Percentiles rank a stretch among this genome's conserved stretches.
Evolutionary conservation across 1,284 basidiomycete species (phyloP).

Genomic region (Phlebopus sp.): DNA sequence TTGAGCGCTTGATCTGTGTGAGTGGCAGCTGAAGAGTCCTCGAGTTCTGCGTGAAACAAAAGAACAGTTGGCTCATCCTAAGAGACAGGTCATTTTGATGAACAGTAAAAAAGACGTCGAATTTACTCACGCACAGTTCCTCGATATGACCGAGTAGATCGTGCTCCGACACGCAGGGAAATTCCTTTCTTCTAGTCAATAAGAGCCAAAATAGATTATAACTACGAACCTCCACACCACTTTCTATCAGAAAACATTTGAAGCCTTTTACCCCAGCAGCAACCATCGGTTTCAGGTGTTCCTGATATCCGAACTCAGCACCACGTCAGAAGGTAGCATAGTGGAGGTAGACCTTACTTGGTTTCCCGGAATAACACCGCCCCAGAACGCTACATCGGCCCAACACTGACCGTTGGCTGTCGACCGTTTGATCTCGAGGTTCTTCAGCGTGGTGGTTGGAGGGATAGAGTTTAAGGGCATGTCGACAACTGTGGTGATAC

Average conservation of each 20-base stretch:
- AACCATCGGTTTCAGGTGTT: constrained; percentile 67
- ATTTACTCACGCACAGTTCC: constrained; percentile 57
- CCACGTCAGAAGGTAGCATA: not conserved
- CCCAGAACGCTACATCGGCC: constrained; percentile 93
- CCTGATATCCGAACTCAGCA: constrained; percentile 36
- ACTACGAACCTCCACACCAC: constrained; percentile 77
- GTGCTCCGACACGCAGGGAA: constrained; percentile 76
- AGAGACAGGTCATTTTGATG: constrained; percentile 9
- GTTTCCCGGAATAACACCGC: constrained; percentile 89
- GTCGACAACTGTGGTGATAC: constrained; percentile 89
- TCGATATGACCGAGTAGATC: constrained; percentile 74
- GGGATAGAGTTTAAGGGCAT: constrained; percentile 97
- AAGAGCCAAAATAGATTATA: not conserved
- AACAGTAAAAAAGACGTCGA: not conserved
- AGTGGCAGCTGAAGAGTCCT: constrained; percentile 23
- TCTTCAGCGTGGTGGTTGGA: constrained; percentile 81
- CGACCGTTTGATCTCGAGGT: constrained; percentile 66
- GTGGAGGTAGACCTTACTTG: constrained; percentile 43
- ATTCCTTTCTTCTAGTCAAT: constrained; percentile 60
- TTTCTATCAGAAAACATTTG: constrained; percentile 94
- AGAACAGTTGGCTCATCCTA: constrained; percentile 69
- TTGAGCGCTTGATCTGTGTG: constrained; percentile 26
- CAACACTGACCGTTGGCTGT: constrained; percentile 75
- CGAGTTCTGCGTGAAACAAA: constrained; percentile 90
- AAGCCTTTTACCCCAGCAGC: constrained; percentile 85